A percentile compares a stretch with the other conserved stretches of the same genome.
Evolutionary conservation across 2,329 filamentous ascomycete genomes (phyloP).

Genomic region (Diaporthe velutina): DNA sequence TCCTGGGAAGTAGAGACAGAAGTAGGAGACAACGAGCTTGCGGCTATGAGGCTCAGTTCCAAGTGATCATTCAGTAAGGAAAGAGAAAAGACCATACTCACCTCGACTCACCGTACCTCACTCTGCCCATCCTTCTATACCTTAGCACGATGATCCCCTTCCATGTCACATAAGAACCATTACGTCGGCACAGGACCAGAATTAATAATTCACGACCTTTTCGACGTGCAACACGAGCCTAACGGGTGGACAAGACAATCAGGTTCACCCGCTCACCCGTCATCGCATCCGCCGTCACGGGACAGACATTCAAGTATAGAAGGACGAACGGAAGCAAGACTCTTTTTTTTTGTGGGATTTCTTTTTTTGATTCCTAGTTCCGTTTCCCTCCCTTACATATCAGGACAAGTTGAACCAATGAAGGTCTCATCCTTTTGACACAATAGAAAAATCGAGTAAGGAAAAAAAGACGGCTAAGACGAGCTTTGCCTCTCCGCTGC

Average conservation of each 20-base stretch:
- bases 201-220: background rate
- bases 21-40: background rate
- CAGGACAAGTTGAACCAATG: slow-evolving; percentile 30
- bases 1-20: background rate
- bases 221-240: background rate
- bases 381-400: slow-evolving; percentile 20
- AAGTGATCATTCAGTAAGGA: background rate
- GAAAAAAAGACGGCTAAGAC: slow-evolving; percentile 12
- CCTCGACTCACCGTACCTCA: background rate
- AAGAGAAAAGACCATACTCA: background rate
- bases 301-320: background rate
- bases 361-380: slow-evolving; percentile 13
- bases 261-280: background rate
- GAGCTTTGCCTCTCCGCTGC: slow-evolving; percentile 6
- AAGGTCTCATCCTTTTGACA: slow-evolving; percentile 31
- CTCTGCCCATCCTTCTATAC: background rate
- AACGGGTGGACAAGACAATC: background rate
- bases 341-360: slow-evolving; percentile 15
- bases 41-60: background rate
- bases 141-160: background rate
- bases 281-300: background rate
- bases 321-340: background rate
- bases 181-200: too few species aligned
- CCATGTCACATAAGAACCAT: background rate
- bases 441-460: slow-evolving; percentile 25